Evolutionary conservation across 768 basidiomycete genomes (phyloP).

Genomic region (Paxillus ammoniavirescens): DNA sequence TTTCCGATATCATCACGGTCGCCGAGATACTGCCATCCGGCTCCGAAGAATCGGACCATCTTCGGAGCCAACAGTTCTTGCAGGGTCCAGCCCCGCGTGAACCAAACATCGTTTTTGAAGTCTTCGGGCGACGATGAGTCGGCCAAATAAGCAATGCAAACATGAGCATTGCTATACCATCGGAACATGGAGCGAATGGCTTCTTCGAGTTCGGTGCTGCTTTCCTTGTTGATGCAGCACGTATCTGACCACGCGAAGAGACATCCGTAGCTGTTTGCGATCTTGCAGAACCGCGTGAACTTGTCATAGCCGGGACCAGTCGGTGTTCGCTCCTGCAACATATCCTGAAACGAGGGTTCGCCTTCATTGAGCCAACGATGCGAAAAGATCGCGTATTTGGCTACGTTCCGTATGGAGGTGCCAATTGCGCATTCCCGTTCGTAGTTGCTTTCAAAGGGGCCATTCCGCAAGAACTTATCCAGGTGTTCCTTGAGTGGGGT

Average conservation of each 20-base stretch:
- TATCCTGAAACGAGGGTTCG: slow-evolving; percentile 28
- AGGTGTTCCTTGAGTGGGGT: no score
- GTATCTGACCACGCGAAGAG: slow-evolving; percentile 34
- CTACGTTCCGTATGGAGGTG: no score
- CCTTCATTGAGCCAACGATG: slow-evolving; percentile 31
- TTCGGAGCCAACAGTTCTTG: slow-evolving; percentile 30
- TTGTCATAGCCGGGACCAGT: slow-evolving; percentile 26
- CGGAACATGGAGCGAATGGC: slow-evolving; percentile 13
- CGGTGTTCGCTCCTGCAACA: slow-evolving; percentile 22
- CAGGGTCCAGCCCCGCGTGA: slow-evolving; percentile 29
- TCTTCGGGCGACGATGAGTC: slow-evolving; percentile 6
- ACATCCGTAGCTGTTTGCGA: slow-evolving; percentile 26
- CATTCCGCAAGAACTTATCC: no score
- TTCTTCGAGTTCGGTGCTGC: slow-evolving; percentile 34
- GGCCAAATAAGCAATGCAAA: slow-evolving; percentile 8
- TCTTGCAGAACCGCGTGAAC: slow-evolving; percentile 23
- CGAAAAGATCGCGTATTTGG: slow-evolving; percentile 28
- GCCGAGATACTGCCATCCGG: no score
- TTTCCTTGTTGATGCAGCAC: slow-evolving; percentile 34
- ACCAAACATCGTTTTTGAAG: slow-evolving; percentile 5
- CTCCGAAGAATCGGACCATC: slow-evolving; percentile 2
- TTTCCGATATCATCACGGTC: no score
- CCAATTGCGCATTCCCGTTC: no score
- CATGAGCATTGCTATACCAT: slow-evolving; percentile 5
- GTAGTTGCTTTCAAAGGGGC: no score